These are phyloP conservation scores for Teunomyces lycoperdinae DNA, from an alignment of 805 yeast genomes.

Conservation along the genomic window DNA sequence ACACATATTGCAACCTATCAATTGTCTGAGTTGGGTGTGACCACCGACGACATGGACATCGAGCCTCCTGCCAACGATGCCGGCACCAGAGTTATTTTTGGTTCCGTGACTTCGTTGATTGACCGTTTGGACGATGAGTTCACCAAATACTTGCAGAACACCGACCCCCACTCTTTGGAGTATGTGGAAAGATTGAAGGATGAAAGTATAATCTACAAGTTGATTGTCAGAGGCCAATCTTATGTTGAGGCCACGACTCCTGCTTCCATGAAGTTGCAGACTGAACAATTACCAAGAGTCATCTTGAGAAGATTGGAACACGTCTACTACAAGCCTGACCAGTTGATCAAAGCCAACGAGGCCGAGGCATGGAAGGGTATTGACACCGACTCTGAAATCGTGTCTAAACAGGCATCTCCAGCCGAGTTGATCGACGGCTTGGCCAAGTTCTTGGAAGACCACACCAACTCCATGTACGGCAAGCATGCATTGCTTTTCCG, in stretches of 20 bases:
- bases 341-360: slow-evolving; percentile 69
- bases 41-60: slow-evolving; percentile 68
- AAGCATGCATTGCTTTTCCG: slow-evolving; percentile 82
- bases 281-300: slow-evolving; percentile 68
- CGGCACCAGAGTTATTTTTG: slow-evolving; percentile 74
- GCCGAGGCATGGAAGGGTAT: slow-evolving; percentile 67
- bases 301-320: slow-evolving; percentile 85
- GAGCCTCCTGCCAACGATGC: slow-evolving; percentile 56
- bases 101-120: slow-evolving; percentile 80
- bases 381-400: slow-evolving; percentile 25
- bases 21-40: slow-evolving; percentile 71
- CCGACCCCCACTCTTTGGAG: slow-evolving; percentile 94
- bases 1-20: slow-evolving; percentile 52
- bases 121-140: slow-evolving; percentile 96
- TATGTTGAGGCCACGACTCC: slow-evolving; percentile 70
- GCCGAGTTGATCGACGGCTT: slow-evolving; percentile 59
- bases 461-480: slow-evolving; percentile 64
- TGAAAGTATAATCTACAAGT: slow-evolving; percentile 71
- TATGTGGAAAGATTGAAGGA: slow-evolving; percentile 87
- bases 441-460: slow-evolving; percentile 62
- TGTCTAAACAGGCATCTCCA: slow-evolving; percentile 36
- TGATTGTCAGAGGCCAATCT: slow-evolving; percentile 80
- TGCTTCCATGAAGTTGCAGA: slow-evolving; percentile 33
- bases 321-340: slow-evolving; percentile 85
- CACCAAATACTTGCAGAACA: slow-evolving; percentile 77